Conservation (phyloP, 2,329 filamentous ascomycete genomes). For the Fusarium mundagurra region DNA sequence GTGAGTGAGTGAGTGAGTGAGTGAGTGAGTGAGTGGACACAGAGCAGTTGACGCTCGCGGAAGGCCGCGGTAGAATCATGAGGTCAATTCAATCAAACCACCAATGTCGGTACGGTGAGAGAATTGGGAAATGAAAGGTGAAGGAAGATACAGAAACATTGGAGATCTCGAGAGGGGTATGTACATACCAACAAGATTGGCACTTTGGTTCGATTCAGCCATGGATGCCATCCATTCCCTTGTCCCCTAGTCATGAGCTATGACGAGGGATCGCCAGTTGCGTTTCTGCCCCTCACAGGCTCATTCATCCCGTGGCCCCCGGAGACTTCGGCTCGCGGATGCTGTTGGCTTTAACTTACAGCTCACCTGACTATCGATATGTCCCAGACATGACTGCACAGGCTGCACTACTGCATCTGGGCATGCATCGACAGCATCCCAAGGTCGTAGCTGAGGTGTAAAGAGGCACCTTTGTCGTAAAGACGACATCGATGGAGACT, state of each 20-base stretch:
- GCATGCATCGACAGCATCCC: background rate
- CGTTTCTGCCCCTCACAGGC: slow-evolving; percentile 18
- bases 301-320: slow-evolving; percentile 23
- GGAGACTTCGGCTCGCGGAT: slow-evolving; percentile 41
- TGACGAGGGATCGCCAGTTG: slow-evolving; percentile 42
- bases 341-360: slow-evolving; percentile 21
- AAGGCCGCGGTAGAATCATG: slow-evolving; percentile 11
- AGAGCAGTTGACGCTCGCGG: slow-evolving; percentile 19
- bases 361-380: slow-evolving; percentile 40
- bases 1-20: slow-evolving; percentile 18
- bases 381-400: slow-evolving; percentile 1
- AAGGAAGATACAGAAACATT: background rate
- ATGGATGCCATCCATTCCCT: background rate
- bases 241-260: slow-evolving; percentile 8
- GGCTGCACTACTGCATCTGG: background rate
- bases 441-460: background rate
- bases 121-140: background rate
- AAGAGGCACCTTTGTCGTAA: slow-evolving; percentile 5
- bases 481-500: slow-evolving; percentile 1
- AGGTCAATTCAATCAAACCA: background rate
- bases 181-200: slow-evolving; percentile 20
- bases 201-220: slow-evolving; percentile 12
- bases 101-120: background rate
- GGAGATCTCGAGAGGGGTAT: slow-evolving; percentile 15
- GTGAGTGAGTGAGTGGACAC: background rate